phyloP scores from a whole-genome alignment of 768 basidiomycete species.

The Leccinum aurantiacum region DNA sequence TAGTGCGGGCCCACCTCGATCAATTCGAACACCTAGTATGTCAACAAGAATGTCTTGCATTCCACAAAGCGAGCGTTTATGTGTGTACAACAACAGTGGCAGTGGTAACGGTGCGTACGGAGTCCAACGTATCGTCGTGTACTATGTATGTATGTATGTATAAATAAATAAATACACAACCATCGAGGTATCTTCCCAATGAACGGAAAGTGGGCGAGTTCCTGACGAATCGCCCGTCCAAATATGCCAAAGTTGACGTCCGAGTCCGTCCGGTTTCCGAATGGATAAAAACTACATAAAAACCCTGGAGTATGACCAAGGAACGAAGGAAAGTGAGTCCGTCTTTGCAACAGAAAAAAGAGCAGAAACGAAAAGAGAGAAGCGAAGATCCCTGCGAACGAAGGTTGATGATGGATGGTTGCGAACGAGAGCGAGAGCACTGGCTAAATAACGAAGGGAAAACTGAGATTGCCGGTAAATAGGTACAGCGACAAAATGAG shows the following conservation, averaged over 20 bases:
- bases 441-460: slow-evolving; percentile 7
- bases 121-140: not conserved
- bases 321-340: slow-evolving; percentile 12
- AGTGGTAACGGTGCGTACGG: not conserved
- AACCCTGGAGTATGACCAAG: not conserved
- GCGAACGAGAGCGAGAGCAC: slow-evolving; percentile 4
- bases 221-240: not conserved
- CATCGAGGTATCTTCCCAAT: slow-evolving; percentile 7
- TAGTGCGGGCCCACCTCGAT: not conserved
- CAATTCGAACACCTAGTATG: not conserved
- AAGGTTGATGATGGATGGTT: slow-evolving; percentile 5
- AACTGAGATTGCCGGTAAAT: slow-evolving; percentile 1
- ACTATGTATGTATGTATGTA: not conserved
- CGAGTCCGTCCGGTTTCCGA: slow-evolving; percentile 5
- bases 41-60: slow-evolving; percentile 10
- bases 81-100: not conserved
- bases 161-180: slow-evolving; percentile 2
- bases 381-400: slow-evolving; percentile 14
- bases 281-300: slow-evolving; percentile 8
- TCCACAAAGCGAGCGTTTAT: slow-evolving; percentile 13
- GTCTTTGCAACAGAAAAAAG: slow-evolving; percentile 14
- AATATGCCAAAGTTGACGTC: slow-evolving; percentile 1
- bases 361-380: not conserved
- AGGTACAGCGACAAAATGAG: not conserved
- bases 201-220: not conserved